Evolutionary conservation across 805 yeast genomes (phyloP).

Genomic region (Candida pseudofarinosa): DNA sequence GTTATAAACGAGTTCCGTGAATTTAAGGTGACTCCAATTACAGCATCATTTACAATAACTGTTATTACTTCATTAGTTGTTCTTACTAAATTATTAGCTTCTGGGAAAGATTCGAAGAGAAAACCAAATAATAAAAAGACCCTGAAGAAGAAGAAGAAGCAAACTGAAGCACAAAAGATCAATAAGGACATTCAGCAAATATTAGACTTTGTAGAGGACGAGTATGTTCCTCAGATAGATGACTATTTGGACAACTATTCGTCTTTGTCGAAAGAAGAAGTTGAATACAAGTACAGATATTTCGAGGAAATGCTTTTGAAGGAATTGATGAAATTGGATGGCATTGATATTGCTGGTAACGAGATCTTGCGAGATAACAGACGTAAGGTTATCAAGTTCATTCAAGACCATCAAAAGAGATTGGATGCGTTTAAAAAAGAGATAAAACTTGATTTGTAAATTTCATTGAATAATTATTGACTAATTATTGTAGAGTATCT

Average conservation of each 20-base stretch:
- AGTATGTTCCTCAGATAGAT: conserved; percentile 37
- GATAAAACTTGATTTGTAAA: conserved; percentile 3
- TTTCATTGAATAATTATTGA: background rate
- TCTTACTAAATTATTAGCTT: conserved; percentile 14
- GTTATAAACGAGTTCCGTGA: conserved; percentile 26
- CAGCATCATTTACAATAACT: conserved; percentile 28
- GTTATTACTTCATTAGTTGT: conserved; percentile 26
- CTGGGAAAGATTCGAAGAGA: conserved; percentile 3
- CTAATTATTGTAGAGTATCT: background rate
- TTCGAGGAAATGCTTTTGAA: conserved; percentile 67
- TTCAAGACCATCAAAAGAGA: conserved; percentile 56
- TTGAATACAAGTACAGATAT: conserved; percentile 49
- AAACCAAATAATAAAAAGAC: conserved; percentile 14
- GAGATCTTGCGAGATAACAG: conserved; percentile 52
- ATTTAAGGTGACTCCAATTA: conserved; percentile 29
- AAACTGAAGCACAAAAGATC: conserved; percentile 36
- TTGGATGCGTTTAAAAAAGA: conserved; percentile 47
- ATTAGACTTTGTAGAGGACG: conserved; percentile 36
- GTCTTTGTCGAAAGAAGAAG: conserved; percentile 24
- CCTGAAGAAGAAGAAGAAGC: conserved; percentile 25
- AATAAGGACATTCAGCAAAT: conserved; percentile 35
- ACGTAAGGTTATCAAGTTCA: conserved; percentile 53
- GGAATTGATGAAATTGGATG: conserved; percentile 62
- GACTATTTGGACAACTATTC: conserved; percentile 26
- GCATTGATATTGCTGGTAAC: conserved; percentile 51